phyloP scores from a whole-genome alignment of 257 asterid species.

The Nicotiana knightiana region DNA sequence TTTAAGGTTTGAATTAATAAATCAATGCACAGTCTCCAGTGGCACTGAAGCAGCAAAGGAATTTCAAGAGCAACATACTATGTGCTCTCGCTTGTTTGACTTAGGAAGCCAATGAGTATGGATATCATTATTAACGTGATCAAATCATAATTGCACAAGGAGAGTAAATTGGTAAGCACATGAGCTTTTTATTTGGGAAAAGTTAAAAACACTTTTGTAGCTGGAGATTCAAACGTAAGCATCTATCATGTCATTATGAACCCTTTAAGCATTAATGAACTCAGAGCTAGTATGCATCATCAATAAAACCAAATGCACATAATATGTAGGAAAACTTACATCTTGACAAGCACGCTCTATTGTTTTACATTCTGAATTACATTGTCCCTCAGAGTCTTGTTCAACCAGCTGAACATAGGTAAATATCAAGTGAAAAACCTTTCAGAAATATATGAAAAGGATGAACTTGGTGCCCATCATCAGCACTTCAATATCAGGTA shows the following conservation, averaged over 20 bases:
- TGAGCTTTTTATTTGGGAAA: neutral
- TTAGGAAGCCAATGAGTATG: neutral
- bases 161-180: neutral
- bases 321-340: conserved; percentile 35
- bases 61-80: no score
- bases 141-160: neutral
- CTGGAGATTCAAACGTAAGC: no score
- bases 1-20: no score
- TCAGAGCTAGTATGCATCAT: neutral
- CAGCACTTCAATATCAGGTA: conserved; percentile 14
- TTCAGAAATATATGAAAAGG: neutral
- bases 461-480: conserved; percentile 34
- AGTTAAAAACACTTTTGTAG: no score
- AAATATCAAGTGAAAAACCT: conserved; percentile 22
- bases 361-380: conserved; percentile 87
- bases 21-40: no score
- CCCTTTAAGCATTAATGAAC: neutral
- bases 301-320: neutral
- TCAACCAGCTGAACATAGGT: conserved; percentile 69
- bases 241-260: no score
- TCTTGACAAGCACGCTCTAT: conserved; percentile 97
- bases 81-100: neutral
- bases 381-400: conserved; percentile 91
- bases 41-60: no score
- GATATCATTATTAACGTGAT: neutral